Evolutionary conservation across 352 stramenopile genomes (phyloP), one percentile per base, ranked within the genome.

Genomic region (Phytophthora cajani): DNA sequence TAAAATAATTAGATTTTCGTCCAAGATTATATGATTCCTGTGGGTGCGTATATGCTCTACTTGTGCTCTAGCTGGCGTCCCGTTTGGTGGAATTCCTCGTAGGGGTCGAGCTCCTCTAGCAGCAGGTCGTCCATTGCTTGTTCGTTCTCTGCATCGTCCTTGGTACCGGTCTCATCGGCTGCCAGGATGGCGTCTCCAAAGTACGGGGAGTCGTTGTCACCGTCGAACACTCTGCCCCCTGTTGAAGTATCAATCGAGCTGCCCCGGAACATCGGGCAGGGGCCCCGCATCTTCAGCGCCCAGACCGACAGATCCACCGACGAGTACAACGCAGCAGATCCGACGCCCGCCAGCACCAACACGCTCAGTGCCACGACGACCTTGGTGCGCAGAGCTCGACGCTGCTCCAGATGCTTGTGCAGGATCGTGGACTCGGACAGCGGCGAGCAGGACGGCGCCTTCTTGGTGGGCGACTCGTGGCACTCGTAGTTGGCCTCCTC

Each of bases 351-450:
- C 49, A 76, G 16, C 30, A 75, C 21, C 12, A 76, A 11, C 27
- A 72, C 54, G 38, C 53, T 61, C 53, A 76, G 7, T 16, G 44
- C 25, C n/a, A 72, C 7, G 42, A 78, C 38, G 25, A 71, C 7
- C 40, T 78, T 78, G 64, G 12, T 67, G 25, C 64, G 73, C 8
- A 62, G n/a, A 3, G 57, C 57, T 52, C 64, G 69, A 52, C 69
- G 69, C 6, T 64, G 38, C 6, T 56, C 17, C 44, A 68, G 66
- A 49, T 80, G 64, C 9, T 64, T 63, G 14, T 58, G 65, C 57
- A 80, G 58, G 32, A 77, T 77, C 21, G 52, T 67, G 25, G 69
- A 74, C 61, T 80, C 72, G 9, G 68, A 74, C 38, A 62, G 46
- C 36, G 11, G 49, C 6, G 33, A 42, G 23, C 30, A 57, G 9